Evolutionary conservation across 2,329 filamentous ascomycete genomes (phyloP).

Genomic region (Calonectria pseudoturangicola): DNA sequence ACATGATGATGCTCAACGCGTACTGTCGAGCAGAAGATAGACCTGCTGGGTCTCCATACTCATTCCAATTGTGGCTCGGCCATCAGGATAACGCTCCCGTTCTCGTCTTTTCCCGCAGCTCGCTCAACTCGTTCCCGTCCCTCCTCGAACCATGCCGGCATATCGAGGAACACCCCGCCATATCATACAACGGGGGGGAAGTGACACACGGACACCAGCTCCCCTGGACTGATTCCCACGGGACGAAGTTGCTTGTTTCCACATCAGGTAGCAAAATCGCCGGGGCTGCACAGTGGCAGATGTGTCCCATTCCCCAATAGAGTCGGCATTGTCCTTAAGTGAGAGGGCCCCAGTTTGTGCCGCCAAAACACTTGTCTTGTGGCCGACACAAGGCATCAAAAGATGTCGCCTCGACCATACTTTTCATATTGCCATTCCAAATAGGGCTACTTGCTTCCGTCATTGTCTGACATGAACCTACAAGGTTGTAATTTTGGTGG

Average conservation of each 20-base stretch:
- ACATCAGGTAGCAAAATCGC: conserved; percentile 15
- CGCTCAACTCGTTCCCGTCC: conserved; percentile 23
- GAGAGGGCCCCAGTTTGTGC: background rate
- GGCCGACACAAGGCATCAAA: background rate
- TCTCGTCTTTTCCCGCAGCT: conserved; percentile 24
- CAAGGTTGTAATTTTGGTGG: conserved; percentile 21
- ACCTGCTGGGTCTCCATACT: conserved; percentile 5
- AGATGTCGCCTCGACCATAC: background rate
- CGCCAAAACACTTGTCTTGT: background rate
- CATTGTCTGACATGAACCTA: conserved; percentile 27
- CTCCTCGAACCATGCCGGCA: conserved; percentile 38
- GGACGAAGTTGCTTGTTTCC: background rate
- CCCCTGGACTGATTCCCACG: conserved; percentile 2
- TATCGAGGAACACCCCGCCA: conserved; percentile 33
- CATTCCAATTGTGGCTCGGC: background rate
- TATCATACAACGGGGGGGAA: conserved; percentile 4
- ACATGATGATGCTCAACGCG: conserved; percentile 16
- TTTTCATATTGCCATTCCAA: background rate
- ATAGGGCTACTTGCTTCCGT: conserved; percentile 9
- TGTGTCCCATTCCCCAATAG: background rate
- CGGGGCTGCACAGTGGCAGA: conserved; percentile 13
- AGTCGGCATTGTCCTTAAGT: background rate
- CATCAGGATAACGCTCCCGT: conserved; percentile 42
- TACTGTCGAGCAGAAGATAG: conserved; percentile 1
- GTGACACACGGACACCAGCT: conserved; percentile 15